These are phyloP conservation scores for Rugonectria rugulosa DNA, from an alignment of 2,329 filamentous ascomycete genomes.

Conservation along the genomic window DNA sequence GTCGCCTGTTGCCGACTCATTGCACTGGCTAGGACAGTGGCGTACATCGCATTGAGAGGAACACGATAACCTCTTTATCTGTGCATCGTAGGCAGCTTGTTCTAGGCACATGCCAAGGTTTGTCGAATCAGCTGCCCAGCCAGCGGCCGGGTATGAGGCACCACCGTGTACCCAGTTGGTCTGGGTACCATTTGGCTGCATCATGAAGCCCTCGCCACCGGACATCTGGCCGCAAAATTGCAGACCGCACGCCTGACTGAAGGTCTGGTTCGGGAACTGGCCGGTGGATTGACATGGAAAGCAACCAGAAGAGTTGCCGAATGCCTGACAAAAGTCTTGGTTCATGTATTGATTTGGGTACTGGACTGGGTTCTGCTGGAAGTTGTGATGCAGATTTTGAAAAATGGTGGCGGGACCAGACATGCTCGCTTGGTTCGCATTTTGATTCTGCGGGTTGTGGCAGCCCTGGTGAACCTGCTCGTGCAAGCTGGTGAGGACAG, in stretches of 20 bases:
- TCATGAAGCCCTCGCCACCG: not conserved
- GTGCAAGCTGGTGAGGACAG: constrained; percentile 32
- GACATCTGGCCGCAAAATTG: not conserved
- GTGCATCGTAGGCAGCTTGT: too few relatives aligned
- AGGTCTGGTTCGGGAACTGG: not conserved
- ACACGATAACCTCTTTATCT: constrained; percentile 45
- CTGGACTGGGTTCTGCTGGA: constrained; percentile 4
- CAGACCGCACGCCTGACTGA: not conserved
- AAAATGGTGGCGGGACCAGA: not conserved
- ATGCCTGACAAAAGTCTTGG: not conserved
- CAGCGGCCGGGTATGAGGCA: not conserved
- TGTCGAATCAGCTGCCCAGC: not conserved
- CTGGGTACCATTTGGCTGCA: not conserved
- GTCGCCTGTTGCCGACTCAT: constrained; percentile 28
- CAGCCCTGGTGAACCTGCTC: constrained; percentile 11
- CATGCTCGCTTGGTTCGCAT: not conserved
- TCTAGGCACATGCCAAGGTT: too few relatives aligned
- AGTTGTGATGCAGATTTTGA: constrained; percentile 24
- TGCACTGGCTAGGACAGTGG: constrained; percentile 45
- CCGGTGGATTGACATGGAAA: not conserved
- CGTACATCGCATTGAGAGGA: constrained; percentile 42
- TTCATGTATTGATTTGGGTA: not conserved
- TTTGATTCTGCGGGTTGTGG: not conserved
- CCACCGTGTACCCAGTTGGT: not conserved
- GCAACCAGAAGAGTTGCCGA: not conserved